Evolutionary conservation across 768 basidiomycete species (phyloP).

Genomic region (Gelatoporia subvermispora): DNA sequence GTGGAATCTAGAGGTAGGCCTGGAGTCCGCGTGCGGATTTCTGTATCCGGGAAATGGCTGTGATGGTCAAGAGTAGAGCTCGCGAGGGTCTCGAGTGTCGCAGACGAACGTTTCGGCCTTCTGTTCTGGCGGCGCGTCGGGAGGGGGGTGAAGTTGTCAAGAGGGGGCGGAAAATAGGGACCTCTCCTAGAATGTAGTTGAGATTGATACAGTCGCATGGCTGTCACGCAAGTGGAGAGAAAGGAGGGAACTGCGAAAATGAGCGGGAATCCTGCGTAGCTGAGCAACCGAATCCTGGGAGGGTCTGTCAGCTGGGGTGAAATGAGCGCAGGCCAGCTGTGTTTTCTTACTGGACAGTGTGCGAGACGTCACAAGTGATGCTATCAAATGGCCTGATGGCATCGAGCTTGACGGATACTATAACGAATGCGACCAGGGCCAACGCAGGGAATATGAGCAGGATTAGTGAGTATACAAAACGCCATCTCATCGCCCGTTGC

Average conservation of each 20-base stretch:
- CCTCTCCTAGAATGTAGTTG: neutral
- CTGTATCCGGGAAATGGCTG: neutral
- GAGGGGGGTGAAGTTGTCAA: conserved; percentile 14
- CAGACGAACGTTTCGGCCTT: neutral
- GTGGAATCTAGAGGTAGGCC: neutral
- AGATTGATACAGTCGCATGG: conserved; percentile 19
- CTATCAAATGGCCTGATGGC: conserved; percentile 44
- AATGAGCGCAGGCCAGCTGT: neutral
- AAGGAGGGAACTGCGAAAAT: conserved; percentile 48
- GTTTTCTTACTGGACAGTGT: conserved; percentile 49
- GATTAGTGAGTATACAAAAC: conserved; percentile 37
- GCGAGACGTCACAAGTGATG: conserved; percentile 55
- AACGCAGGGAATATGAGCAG: conserved; percentile 44
- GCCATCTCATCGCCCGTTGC: conserved; percentile 47
- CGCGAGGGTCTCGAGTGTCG: neutral
- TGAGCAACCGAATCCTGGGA: conserved; percentile 56
- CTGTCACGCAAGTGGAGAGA: conserved; percentile 41
- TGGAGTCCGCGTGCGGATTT: neutral
- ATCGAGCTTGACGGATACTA: conserved; percentile 38
- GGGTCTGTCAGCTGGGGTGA: neutral
- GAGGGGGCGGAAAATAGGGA: neutral
- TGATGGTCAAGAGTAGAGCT: no score
- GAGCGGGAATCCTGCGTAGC: conserved; percentile 56
- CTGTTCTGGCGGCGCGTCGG: conserved; percentile 10
- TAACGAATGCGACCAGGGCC: conserved; percentile 38